Evolutionary conservation across 345 rosid species (phyloP), one percentile per base, ranked within the genome.

Genomic region (Acer negundo): DNA sequence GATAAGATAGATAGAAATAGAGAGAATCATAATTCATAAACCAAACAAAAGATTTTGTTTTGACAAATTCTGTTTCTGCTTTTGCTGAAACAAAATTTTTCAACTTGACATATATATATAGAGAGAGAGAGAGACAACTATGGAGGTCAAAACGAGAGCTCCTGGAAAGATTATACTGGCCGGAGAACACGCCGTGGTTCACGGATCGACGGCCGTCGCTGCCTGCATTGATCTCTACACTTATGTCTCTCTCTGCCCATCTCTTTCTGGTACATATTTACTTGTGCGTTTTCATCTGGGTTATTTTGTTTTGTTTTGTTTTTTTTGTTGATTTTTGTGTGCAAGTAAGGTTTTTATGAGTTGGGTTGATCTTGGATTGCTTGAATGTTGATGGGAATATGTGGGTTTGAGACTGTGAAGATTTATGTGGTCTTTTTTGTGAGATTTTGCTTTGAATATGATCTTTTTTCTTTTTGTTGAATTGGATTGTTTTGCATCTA

Each of bases 171-270:
- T 97, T 86, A 97, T 97, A 67, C 94, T 97, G 35, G 84, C 96
- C 47, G 98, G 99, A 1, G 99, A 97, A 77, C 99, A 97, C 53
- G 98, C 96, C 0, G 98, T 97, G 77, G 99, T 97, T 44, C 98
- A 97, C 82, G 97, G 99, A 81, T 90, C 91, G 73, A 86, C 97
- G 7, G 98, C 98, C 9, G 91, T 97, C 69, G 98, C 98, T 65
- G 90, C 98, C 22, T 90, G 97, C 84, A 89, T 97, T 90, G 85
- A 88, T 87, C 97, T 94, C 81, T 93, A 79, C 82, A 93, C 94
- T 65, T 79, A 69, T 24, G 89, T 86, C 78, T 79, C 96, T 69
- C 81, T 97, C 23, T 88, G 88, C 58, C 89, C 85, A n/a, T 68
- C 85, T 75, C 84, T 79, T 74, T 75, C 89, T 78, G 93, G 94